phyloP scores from a whole-genome alignment of 2,329 filamentous ascomycete genomes.

The Sarocladium strictum region DNA sequence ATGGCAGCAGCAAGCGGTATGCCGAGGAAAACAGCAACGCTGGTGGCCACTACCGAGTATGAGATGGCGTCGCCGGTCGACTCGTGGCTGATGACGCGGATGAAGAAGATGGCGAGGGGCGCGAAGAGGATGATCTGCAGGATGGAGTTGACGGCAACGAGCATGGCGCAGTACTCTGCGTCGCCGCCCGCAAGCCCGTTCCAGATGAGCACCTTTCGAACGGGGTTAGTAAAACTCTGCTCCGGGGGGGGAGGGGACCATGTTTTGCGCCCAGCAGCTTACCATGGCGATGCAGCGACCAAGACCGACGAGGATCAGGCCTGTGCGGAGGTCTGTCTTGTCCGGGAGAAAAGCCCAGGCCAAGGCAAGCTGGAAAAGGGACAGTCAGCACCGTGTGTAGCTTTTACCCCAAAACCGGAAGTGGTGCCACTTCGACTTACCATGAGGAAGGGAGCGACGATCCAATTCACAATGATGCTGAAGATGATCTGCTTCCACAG shows the following conservation, averaged over 20 bases:
- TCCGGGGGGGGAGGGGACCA: too few relatives aligned
- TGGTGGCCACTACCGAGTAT: conserved; percentile 68
- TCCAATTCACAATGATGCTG: conserved; percentile 75
- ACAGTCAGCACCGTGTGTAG: too few relatives aligned
- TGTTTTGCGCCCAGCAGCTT: too few relatives aligned
- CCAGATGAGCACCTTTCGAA: conserved; percentile 57
- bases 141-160: conserved; percentile 69
- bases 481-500: conserved; percentile 78
- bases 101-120: conserved; percentile 62
- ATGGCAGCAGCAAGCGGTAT: conserved; percentile 78
- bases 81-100: conserved; percentile 55
- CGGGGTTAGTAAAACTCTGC: background rate
- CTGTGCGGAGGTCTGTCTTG: conserved; percentile 50
- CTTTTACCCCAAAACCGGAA: too few relatives aligned
- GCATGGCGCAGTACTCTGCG: conserved; percentile 74
- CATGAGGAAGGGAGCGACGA: conserved; percentile 78
- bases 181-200: conserved; percentile 65
- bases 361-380: conserved; percentile 57
- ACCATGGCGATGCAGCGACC: conserved; percentile 89
- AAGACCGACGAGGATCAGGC: conserved; percentile 75
- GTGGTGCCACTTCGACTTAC: conserved; percentile 37
- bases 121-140: conserved; percentile 70
- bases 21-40: conserved; percentile 77
- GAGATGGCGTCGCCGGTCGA: conserved; percentile 33
- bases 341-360: conserved; percentile 65